phyloP scores from a whole-genome alignment of 2,329 filamentous ascomycete genomes.

The Aspergillus uvarum region DNA sequence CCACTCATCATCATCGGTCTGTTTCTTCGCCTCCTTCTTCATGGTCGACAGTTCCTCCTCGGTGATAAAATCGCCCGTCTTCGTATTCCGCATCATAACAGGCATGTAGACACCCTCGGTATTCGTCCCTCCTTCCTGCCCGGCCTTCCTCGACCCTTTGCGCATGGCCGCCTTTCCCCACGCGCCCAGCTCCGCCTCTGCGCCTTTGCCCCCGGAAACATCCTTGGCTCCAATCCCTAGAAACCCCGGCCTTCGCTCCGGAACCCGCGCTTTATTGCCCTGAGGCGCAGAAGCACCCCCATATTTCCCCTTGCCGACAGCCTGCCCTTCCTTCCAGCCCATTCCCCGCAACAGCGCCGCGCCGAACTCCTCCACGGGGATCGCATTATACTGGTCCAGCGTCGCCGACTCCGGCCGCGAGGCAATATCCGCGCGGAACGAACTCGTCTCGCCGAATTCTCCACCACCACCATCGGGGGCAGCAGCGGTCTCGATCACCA shows the following conservation, averaged over 20 bases:
- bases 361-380: slow-evolving; percentile 93
- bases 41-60: slow-evolving; percentile 60
- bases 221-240: slow-evolving; percentile 88
- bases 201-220: slow-evolving; percentile 54
- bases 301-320: slow-evolving; percentile 57
- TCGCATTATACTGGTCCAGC: slow-evolving; percentile 79
- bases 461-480: slow-evolving; percentile 18
- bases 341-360: slow-evolving; percentile 86
- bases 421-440: slow-evolving; percentile 68
- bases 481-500: slow-evolving; percentile 52
- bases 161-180: slow-evolving; percentile 69
- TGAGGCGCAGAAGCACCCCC: slow-evolving; percentile 42
- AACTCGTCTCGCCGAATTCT: slow-evolving; percentile 51
- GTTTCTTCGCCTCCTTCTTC: slow-evolving; percentile 51
- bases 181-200: slow-evolving; percentile 70
- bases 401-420: slow-evolving; percentile 73
- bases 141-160: slow-evolving; percentile 57
- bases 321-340: slow-evolving; percentile 80
- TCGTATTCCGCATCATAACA: slow-evolving; percentile 60
- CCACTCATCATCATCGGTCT: slow-evolving; percentile 45
- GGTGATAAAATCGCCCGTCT: slow-evolving; percentile 62
- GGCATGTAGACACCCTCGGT: slow-evolving; percentile 59
- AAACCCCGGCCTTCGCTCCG: slow-evolving; percentile 72
- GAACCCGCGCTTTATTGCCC: slow-evolving; percentile 60
- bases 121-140: slow-evolving; percentile 45